A percentile compares a stretch with the other conserved stretches of the same genome.
Evolutionary conservation across 257 asterid species (phyloP).

Genomic region (Fraxinus anomala): DNA sequence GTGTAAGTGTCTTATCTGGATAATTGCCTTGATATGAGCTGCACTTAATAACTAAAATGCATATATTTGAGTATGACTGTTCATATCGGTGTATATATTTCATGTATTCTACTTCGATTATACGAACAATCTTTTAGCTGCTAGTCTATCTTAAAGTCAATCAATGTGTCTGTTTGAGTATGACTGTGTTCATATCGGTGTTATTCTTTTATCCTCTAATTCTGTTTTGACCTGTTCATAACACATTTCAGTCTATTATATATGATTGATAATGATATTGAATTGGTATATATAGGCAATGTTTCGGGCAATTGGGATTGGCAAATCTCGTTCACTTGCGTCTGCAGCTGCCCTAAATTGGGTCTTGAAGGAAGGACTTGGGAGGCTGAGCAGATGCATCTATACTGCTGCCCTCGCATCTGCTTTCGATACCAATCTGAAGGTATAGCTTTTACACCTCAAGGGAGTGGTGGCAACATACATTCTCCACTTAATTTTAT

Average conservation of each 20-base stretch:
- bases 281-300: slow-evolving; percentile 61
- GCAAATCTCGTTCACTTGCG: slow-evolving; percentile 86
- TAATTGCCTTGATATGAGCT: background rate
- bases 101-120: background rate
- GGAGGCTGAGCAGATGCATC: slow-evolving; percentile 86
- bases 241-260: slow-evolving; percentile 13
- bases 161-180: background rate
- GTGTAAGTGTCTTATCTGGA: background rate
- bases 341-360: slow-evolving; percentile 97
- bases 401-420: slow-evolving; percentile 95
- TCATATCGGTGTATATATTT: too few relatives aligned
- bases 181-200: slow-evolving; percentile 10
- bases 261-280: slow-evolving; percentile 24
- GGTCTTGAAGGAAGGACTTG: slow-evolving; percentile 98
- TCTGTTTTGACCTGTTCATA: slow-evolving; percentile 4
- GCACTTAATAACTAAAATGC: background rate
- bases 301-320: slow-evolving; percentile 98
- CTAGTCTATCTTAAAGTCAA: slow-evolving; percentile 14
- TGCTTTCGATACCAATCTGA: slow-evolving; percentile 90
- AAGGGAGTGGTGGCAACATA: background rate
- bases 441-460: slow-evolving; percentile 47
- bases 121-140: background rate
- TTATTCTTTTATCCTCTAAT: background rate
- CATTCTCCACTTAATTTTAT: background rate
- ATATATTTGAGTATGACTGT: too few relatives aligned